Evolutionary conservation across 495 filamentous ascomycete species (phyloP).

Genomic region (Apodospora peruviana): DNA sequence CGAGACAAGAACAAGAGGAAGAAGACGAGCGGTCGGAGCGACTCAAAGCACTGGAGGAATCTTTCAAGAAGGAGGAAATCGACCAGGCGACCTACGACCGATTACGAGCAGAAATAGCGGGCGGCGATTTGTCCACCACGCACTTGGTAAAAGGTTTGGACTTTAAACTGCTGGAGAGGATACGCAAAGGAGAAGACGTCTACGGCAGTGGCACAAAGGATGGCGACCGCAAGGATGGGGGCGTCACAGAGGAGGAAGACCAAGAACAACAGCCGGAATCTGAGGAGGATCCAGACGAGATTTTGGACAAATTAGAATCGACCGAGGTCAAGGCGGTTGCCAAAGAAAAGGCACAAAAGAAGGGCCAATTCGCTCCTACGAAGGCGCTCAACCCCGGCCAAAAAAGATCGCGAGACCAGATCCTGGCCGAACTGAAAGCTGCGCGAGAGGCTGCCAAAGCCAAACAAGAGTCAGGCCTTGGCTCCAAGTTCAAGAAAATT

Average conservation of each 20-base stretch:
- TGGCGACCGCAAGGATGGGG: constrained; percentile 16
- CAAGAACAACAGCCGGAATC: constrained; percentile 11
- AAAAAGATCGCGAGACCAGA: constrained; percentile 76
- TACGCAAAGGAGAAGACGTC: constrained; percentile 70
- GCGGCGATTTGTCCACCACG: constrained; percentile 71
- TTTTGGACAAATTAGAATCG: constrained; percentile 69
- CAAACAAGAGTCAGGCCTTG: constrained; percentile 53
- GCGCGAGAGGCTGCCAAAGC: constrained; percentile 58
- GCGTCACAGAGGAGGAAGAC: constrained; percentile 11
- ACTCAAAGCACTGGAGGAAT: constrained; percentile 74
- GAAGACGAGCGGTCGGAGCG: constrained; percentile 58
- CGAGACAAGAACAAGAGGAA: constrained; percentile 44
- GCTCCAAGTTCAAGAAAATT: constrained; percentile 78
- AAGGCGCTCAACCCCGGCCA: constrained; percentile 52
- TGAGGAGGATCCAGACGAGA: constrained; percentile 61
- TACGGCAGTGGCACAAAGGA: constrained; percentile 30
- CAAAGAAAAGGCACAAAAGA: constrained; percentile 58
- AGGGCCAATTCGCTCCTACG: constrained; percentile 69
- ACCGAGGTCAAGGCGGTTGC: constrained; percentile 52
- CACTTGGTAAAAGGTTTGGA: constrained; percentile 92
- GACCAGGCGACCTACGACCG: constrained; percentile 68
- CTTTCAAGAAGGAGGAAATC: constrained; percentile 77
- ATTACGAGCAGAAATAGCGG: constrained; percentile 68
- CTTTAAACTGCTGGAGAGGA: constrained; percentile 68
- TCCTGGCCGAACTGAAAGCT: constrained; percentile 75